Conservation (phyloP, 2,329 filamentous ascomycete species). For the Juglanconis sp. region DNA sequence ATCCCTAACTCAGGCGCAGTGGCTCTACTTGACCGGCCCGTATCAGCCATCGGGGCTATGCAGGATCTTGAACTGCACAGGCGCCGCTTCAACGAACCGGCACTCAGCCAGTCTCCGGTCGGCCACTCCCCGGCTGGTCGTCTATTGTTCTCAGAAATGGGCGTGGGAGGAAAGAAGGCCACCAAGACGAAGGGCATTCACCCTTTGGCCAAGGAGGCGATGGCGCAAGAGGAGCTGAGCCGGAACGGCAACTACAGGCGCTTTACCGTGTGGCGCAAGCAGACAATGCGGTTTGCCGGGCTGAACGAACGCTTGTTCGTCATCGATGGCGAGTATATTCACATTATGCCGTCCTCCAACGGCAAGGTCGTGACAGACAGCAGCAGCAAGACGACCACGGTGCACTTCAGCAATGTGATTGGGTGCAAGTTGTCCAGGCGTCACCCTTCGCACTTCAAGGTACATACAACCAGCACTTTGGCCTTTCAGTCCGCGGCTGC, state of each 20-base stretch:
- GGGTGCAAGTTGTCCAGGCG: conserved; percentile 78
- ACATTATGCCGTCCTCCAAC: conserved; percentile 71
- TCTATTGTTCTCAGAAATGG: conserved; percentile 15
- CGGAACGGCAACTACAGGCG: conserved; percentile 63
- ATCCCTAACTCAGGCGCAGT: conserved; percentile 71
- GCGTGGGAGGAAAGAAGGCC: conserved; percentile 41
- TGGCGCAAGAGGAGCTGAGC: conserved; percentile 57
- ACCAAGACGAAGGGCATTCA: conserved; percentile 57
- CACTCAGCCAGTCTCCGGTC: conserved; percentile 17
- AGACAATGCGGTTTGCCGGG: conserved; percentile 75
- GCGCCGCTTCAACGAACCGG: conserved; percentile 57
- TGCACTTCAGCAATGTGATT: conserved; percentile 78
- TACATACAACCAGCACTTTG: conserved; percentile 29
- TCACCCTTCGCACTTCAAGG: conserved; percentile 77
- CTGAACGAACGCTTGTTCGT: conserved; percentile 73
- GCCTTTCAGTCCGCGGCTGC: conserved; percentile 2
- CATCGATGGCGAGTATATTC: conserved; percentile 82
- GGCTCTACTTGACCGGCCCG: conserved; percentile 72
- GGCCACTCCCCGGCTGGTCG: conserved; percentile 15
- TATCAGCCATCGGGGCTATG: conserved; percentile 73
- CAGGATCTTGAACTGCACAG: conserved; percentile 73
- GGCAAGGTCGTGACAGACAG: conserved; percentile 64
- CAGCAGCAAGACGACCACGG: conserved; percentile 70
- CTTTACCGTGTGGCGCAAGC: conserved; percentile 78
- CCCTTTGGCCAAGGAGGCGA: conserved; percentile 62